phyloP scores from a whole-genome alignment of 805 yeast species.

The Candida nanaspora region DNA sequence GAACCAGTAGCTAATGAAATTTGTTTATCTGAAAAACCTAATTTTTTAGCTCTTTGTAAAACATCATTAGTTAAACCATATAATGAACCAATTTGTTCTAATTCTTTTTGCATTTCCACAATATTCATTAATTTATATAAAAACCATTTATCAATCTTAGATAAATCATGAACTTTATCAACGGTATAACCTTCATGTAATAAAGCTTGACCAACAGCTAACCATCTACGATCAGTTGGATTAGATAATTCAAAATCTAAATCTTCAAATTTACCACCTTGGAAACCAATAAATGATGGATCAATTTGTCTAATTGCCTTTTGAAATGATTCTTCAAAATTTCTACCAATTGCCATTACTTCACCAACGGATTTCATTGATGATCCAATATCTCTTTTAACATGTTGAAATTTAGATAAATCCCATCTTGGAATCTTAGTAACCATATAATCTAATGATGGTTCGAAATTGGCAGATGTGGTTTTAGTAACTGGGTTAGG shows the following conservation, averaged over 20 bases:
- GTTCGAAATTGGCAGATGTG: slow-evolving; percentile 95
- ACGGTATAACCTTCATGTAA: slow-evolving; percentile 87
- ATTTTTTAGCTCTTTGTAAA: slow-evolving; percentile 75
- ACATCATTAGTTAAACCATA: slow-evolving; percentile 58
- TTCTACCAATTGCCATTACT: slow-evolving; percentile 98
- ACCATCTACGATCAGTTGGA: slow-evolving; percentile 95
- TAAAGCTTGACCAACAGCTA: slow-evolving; percentile 97
- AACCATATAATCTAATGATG: slow-evolving; percentile 92
- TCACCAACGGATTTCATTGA: slow-evolving; percentile 99
- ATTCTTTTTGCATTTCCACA: slow-evolving; percentile 78
- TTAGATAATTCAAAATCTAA: slow-evolving; percentile 70
- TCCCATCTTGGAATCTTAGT: slow-evolving; percentile 99
- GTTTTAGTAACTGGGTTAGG: slow-evolving; percentile 96
- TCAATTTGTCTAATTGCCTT: slow-evolving; percentile 96
- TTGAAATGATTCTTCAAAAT: slow-evolving; percentile 95
- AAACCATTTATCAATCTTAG: slow-evolving; percentile 96
- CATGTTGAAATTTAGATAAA: slow-evolving; percentile 90
- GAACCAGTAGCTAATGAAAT: slow-evolving; percentile 71
- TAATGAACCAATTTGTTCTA: slow-evolving; percentile 58
- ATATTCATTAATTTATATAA: slow-evolving; percentile 87
- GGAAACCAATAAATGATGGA: slow-evolving; percentile 86
- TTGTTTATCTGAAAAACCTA: slow-evolving; percentile 94
- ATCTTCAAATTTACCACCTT: slow-evolving; percentile 73
- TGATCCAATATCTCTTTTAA: slow-evolving; percentile 87
- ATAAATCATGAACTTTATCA: slow-evolving; percentile 83